Conservation (phyloP, 2,329 filamentous ascomycete genomes). For the Talaromyces sp. region DNA sequence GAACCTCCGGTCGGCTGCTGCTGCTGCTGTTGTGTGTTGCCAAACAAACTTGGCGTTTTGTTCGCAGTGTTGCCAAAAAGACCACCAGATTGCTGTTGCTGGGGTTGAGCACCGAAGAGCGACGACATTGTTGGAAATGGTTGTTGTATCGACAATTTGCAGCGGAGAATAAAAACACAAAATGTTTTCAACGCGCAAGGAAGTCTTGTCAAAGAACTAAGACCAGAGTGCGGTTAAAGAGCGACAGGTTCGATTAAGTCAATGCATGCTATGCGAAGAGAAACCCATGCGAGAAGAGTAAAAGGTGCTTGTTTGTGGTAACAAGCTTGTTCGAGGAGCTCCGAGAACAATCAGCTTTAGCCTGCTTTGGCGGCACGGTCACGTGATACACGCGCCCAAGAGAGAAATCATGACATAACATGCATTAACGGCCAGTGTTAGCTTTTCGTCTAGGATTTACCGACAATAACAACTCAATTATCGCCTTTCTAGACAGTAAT, state of each 20-base stretch:
- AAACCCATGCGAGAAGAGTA: background rate
- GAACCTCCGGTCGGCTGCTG: conserved; percentile 26
- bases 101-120: conserved; percentile 30
- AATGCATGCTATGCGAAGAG: background rate
- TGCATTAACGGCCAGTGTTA: background rate
- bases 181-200: background rate
- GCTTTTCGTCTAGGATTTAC: background rate
- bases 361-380: background rate
- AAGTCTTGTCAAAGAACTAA: background rate
- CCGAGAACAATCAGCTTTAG: background rate
- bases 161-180: background rate
- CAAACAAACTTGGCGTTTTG: conserved; percentile 35
- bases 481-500: background rate
- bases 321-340: conserved; percentile 7
- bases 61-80: conserved; percentile 28
- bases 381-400: conserved; percentile 1
- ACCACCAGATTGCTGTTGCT: conserved; percentile 20
- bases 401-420: background rate
- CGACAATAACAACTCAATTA: background rate
- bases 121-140: conserved; percentile 34
- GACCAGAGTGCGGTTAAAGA: conserved; percentile 1
- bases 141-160: background rate
- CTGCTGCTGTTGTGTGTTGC: conserved; percentile 24
- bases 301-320: background rate
- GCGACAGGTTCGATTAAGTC: conserved; percentile 3